These are phyloP conservation scores for Rhododendron simsii DNA, from an alignment of 148 eudicot species.

Conservation along the genomic window DNA sequence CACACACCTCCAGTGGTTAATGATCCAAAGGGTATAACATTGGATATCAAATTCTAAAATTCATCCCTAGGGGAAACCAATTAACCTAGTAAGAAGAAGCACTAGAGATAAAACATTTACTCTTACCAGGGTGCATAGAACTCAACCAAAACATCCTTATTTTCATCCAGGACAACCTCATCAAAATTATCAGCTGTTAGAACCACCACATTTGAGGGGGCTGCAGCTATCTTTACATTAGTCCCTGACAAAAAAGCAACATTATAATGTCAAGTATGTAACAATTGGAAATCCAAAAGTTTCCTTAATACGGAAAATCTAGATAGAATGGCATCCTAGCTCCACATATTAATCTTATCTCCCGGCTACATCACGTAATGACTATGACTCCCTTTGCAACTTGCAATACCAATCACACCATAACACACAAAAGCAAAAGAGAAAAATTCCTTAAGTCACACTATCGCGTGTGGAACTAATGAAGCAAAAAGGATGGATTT, in stretches of 20 bases:
- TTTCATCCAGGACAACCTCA: constrained; percentile 74
- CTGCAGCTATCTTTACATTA: constrained; percentile 78
- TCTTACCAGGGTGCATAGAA: constrained; percentile 96
- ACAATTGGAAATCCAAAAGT: neutral
- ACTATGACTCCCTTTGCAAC: neutral
- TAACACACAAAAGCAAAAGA: neutral
- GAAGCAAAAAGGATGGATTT: neutral
- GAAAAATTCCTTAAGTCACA: neutral
- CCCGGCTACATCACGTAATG: neutral
- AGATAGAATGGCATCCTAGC: neutral
- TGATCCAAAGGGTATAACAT: neutral
- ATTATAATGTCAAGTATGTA: neutral
- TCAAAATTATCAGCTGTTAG: constrained; percentile 76
- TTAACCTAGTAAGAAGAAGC: neutral
- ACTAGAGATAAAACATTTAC: neutral
- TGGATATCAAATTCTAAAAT: neutral
- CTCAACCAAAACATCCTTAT: constrained; percentile 86
- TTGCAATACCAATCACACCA: neutral
- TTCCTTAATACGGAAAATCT: neutral
- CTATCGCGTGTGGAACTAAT: neutral
- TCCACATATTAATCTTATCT: neutral
- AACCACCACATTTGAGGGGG: constrained; percentile 75
- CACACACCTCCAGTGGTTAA: neutral
- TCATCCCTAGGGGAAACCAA: neutral
- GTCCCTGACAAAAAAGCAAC: constrained; percentile 55